Base-by-base conservation (phyloP, 1,139 yeast genomes). In the Pichia sp. region DNA sequence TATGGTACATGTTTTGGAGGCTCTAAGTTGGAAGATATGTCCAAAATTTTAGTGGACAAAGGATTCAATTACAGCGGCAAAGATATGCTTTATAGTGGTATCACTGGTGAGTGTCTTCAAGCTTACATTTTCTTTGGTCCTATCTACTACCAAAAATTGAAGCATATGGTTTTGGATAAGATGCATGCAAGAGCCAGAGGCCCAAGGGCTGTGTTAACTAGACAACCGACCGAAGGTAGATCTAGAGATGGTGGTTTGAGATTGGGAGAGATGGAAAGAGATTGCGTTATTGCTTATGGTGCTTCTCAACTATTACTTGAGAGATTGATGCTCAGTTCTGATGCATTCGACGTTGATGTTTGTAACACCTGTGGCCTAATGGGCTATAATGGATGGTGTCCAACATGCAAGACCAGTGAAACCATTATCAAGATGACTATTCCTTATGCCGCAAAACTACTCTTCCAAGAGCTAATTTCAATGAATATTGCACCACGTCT, bases 141-240 rank as follows among this genome's bases (percentile, higher is more conserved):
- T 27, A 93, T 93, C 61, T 93, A 93, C 73, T 93, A 93, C 71
- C 99, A 93, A 74, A 93, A 95, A 71, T 83, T 93, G 77, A 93
- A 95, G 79, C 99, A 93, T 73, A 93, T 93, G 99, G 99, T 93
- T 52, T 75, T 93, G 73, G 99, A 93, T 74, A 93, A 95, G 74
- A 93, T 93, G 98, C 99, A 93, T 68, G 99, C 99, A 0, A 87
- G 99, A 78, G 97, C 99, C 3, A 83, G 99, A 71, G 99, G 99
- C 58, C 99, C 99, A 54, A 83, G 98, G 63, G 99, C 99, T 0
- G 99, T 95, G 24, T 78, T 93, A 60, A 93, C 99, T 3, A 85
- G 99, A 73, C 99, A 93, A 73, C 99, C 99, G 12, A 93, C 98
- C 0, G 99, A 93, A 73, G 99, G 99, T 80, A 83, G 99, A 73